Evolutionary conservation across 306 rosid genomes (phyloP), one percentile per base, ranked within the genome.

Genomic region (Pyrus betulifolia): DNA sequence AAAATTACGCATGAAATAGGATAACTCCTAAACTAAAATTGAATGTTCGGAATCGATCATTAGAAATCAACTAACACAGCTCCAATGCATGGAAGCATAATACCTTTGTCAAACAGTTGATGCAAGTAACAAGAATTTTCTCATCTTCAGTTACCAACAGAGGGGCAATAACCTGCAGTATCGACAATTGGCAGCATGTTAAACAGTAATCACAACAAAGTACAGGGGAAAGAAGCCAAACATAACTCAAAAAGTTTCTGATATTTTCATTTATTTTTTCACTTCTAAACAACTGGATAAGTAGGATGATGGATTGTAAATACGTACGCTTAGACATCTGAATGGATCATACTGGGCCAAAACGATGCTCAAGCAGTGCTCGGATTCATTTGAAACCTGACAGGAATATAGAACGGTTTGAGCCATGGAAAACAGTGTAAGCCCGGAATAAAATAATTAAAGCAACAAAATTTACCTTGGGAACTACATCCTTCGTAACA

Each of bases 41-140:
- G 31, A 40, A 40, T 17, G 42, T 67, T 57, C 12, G 1, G 4
- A 6, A 42, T 13, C 9, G 8, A 35, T 82, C 17, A 30, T 44
- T 27, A 70, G 38, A 68, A 46, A 67, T 62, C 62, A 27, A 69
- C 22, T 67, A 75, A 17, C 66, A 72, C 31, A 72, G 52, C 64
- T 75, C n/a, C 25, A 42, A 40, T 57, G 38, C 46, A 78, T 82
- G 58, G 18, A 72, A 62, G 62, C n/a, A 11, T 44, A 65, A 73
- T 88, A 93, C 99, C 98, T 93, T 96, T 25, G 97, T 96, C 89
- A 96, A 88, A 84, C 93, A 89, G 84, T 93, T 96, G 80, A 89
- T 83, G 85, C 96, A 86, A 58, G 94, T 86, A 72, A 96, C 98
- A 74, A 96, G 98, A 84, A 91, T 93, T 88, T 88, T 96, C 88